Base-by-base conservation (phyloP, 164 flowering plant genomes). In the Aristolochia californica region DNA sequence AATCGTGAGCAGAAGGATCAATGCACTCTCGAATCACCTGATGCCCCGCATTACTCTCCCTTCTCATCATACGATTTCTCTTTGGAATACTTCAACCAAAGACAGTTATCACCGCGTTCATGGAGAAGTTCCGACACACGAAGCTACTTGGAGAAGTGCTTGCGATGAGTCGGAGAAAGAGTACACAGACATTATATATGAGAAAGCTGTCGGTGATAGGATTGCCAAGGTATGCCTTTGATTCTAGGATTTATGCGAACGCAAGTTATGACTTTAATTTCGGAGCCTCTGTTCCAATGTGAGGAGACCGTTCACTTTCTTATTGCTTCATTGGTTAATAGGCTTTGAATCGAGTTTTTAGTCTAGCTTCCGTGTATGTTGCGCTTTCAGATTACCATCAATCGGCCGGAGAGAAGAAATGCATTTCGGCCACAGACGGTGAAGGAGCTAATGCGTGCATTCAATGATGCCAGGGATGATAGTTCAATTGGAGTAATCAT, bases 381-480 rank as follows among this genome's bases (percentile, higher is more conserved):
- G 64, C 26, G 25, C 12, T 62, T 53, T 58, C 48, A 91, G 98
- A 87, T 91, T 63, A 85, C 98, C 26, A 91, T 91, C 25, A 91
- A 88, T 57, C 70, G 98, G 57, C 98, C 98, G 23, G 96, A 85
- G 76, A 86, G 77, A 63, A 82, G 97, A 71, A 88, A 93, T 75
- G 95, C 97, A 16, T 93, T 93, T 62, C 61, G 94, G 62, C 91
- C 97, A 0, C 79, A 70, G 15, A 88, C 97, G 4, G 59, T 88
- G 45, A 85, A 87, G 69, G 96, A 91, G 77, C 78, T 93, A 1
- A 93, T 83, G 14, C 75, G 81, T 0, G 94, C 97, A 16, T 85
- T 93, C 66, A 72, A 78, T 67, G 91, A 93, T 78, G 97, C 98
- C 11, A 81, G 98, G 56, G 91, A 87, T 65, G 97, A 93, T 71